Base-by-base conservation (phyloP, 441 rosid species). In the Monsonia emarginata region DNA sequence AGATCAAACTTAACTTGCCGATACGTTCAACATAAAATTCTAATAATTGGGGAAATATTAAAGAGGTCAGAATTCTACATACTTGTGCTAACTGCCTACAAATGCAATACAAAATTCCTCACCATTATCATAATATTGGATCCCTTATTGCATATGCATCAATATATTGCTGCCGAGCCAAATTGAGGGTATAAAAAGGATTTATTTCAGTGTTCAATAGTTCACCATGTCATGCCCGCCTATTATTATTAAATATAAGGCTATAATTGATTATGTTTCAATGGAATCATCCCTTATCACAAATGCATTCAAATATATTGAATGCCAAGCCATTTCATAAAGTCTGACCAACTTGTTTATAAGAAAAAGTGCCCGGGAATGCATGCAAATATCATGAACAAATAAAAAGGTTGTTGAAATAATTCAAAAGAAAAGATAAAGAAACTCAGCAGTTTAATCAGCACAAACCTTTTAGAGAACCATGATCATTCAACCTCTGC, bases 401-500 rank as follows among this genome's bases (percentile, higher is more conserved):
- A 58, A 58, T 27, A 28, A 14, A 27, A n/a, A n/a, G n/a, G n/a
- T 14, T 27, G 22, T 27, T 28, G 36, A 14, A 58, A 58, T 27
- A 28, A 58, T 28, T 28, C 36, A 27, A 13, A 3, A 5, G 27
- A 52, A 27, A 27, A 27, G 22, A 27, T 16, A 16, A 58, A 16
- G n/a, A 28, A 26, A 27, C 0, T n/a, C 8, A 34, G 32, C 63
- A 69, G 61, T 57, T 30, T 46, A 60, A 61, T 61, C 27, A 60
- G 66, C 36, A 82, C 63, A 73, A 32, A 89, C 99, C 99, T 89
- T 84, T 95, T 40, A 91, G 97, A 69, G 94, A 84, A 66, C 78
- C 83, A 69, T 83, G 92, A 64, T 84, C 88, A 63, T 82, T 79
- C 76, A 91, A 78, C 82, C 94, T 91, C 82, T 83, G 96, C 83